Evolutionary conservation across 352 stramenopile genomes (phyloP).

Genomic region (Pythium sukuiense): DNA sequence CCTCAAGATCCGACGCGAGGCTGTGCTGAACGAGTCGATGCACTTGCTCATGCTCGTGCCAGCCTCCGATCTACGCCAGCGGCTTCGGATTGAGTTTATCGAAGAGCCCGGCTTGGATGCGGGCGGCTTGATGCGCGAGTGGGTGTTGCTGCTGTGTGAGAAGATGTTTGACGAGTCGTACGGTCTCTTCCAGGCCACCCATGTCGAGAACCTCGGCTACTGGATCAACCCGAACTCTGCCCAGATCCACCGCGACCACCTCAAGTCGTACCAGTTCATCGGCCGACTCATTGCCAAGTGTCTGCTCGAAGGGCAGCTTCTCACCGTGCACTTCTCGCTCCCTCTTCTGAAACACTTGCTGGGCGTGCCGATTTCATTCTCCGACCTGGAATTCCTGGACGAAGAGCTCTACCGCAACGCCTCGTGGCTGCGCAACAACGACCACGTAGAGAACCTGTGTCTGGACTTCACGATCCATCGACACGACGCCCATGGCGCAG

Average conservation of each 20-base stretch:
- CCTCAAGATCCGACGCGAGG: slow-evolving; percentile 76
- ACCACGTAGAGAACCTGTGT: slow-evolving; percentile 57
- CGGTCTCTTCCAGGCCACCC: slow-evolving; percentile 69
- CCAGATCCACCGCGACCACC: slow-evolving; percentile 66
- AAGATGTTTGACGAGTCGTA: slow-evolving; percentile 79
- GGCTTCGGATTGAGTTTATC: slow-evolving; percentile 84
- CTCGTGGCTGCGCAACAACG: slow-evolving; percentile 67
- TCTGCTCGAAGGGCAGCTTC: slow-evolving; percentile 69
- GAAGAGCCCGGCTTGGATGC: slow-evolving; percentile 77
- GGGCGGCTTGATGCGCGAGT: slow-evolving; percentile 75
- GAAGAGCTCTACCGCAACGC: slow-evolving; percentile 72
- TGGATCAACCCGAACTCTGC: slow-evolving; percentile 81
- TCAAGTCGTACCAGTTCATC: slow-evolving; percentile 77
- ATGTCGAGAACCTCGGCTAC: slow-evolving; percentile 77
- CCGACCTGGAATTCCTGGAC: slow-evolving; percentile 77
- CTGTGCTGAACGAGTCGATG: slow-evolving; percentile 79
- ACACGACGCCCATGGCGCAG: slow-evolving; percentile 42
- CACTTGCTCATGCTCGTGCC: slow-evolving; percentile 80
- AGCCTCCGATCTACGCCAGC: slow-evolving; percentile 63
- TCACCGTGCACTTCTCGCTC: slow-evolving; percentile 77
- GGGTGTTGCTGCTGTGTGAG: slow-evolving; percentile 75
- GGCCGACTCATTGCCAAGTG: slow-evolving; percentile 77
- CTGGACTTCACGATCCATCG: slow-evolving; percentile 77
- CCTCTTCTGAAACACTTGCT: slow-evolving; percentile 84
- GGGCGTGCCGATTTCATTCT: slow-evolving; percentile 79